Evolutionary conservation across 2,329 filamentous ascomycete genomes (phyloP).

Genomic region (Aplosporella prunicola): DNA sequence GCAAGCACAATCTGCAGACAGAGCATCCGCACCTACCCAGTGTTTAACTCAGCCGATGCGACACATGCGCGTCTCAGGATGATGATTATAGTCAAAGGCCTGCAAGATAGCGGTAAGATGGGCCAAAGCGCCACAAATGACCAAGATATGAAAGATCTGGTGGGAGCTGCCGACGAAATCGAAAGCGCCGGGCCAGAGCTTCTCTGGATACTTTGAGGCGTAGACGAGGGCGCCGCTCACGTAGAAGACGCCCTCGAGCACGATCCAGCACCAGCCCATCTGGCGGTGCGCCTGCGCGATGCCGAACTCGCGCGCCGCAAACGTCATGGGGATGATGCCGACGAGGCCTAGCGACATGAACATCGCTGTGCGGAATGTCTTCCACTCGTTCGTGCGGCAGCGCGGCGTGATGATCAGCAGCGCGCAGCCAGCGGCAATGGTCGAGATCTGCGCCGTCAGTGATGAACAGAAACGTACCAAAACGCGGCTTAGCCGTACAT

Average conservation of each 20-base stretch:
- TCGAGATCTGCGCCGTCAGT: constrained; percentile 18
- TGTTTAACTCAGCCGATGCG: too few relatives aligned
- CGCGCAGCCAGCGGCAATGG: constrained; percentile 23
- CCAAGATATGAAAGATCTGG: constrained; percentile 41
- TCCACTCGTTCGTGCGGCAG: constrained; percentile 31
- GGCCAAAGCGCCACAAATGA: constrained; percentile 39
- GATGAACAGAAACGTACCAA: constrained; percentile 18
- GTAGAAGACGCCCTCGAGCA: constrained; percentile 31
- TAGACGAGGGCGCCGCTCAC: constrained; percentile 32
- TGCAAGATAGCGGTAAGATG: too few relatives aligned
- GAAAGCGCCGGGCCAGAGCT: constrained; percentile 34
- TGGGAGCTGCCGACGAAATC: constrained; percentile 41
- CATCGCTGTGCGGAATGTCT: constrained; percentile 31
- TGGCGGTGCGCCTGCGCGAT: constrained; percentile 24
- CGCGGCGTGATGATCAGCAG: constrained; percentile 28
- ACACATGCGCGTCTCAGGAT: too few relatives aligned
- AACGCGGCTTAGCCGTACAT: neutral
- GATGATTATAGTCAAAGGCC: too few relatives aligned
- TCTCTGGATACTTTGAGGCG: constrained; percentile 34
- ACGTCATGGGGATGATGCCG: constrained; percentile 32
- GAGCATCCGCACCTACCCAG: too few relatives aligned
- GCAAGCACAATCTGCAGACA: too few relatives aligned
- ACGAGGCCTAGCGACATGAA: constrained; percentile 35
- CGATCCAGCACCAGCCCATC: constrained; percentile 35
- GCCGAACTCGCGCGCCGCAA: constrained; percentile 26